phyloP scores from a whole-genome alignment of 148 eudicot species.

The Gaultheria prostrata region DNA sequence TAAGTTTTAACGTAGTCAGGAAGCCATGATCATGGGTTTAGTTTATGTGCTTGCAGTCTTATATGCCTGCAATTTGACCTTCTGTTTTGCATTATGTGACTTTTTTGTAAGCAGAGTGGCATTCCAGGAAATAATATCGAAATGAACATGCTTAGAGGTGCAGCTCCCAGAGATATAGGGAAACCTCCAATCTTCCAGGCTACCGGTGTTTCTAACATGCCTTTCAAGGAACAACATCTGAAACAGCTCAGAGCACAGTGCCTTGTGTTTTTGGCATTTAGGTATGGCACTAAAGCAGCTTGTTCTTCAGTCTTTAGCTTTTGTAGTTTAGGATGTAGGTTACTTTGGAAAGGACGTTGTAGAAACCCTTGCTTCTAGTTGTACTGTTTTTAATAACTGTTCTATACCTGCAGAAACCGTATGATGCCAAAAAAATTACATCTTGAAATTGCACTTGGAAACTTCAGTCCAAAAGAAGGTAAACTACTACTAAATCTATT shows the following conservation, averaged over 20 bases:
- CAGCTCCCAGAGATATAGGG: constrained; percentile 64
- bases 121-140: constrained; percentile 40
- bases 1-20: not conserved
- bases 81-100: not conserved
- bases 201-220: constrained; percentile 48
- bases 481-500: constrained; percentile 6
- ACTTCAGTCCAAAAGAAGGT: constrained; percentile 66
- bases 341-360: not conserved
- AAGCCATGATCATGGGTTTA: not conserved
- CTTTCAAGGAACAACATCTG: constrained; percentile 91
- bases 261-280: constrained; percentile 91
- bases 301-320: not conserved
- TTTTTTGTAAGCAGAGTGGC: constrained; percentile 40
- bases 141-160: constrained; percentile 43
- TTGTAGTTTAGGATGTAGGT: not conserved
- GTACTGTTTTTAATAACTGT: constrained; percentile 12
- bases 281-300: constrained; percentile 29
- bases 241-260: constrained; percentile 99
- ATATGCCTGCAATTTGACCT: not conserved
- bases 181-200: constrained; percentile 50
- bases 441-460: constrained; percentile 94
- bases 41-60: not conserved
- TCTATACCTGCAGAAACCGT: constrained; percentile 59
- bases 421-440: constrained; percentile 78
- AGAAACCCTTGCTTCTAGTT: constrained; percentile 6